Evolutionary conservation across 495 filamentous ascomycete genomes (phyloP), one percentile per base, ranked within the genome.

Genomic region (Penicillium macrosclerotiorum): DNA sequence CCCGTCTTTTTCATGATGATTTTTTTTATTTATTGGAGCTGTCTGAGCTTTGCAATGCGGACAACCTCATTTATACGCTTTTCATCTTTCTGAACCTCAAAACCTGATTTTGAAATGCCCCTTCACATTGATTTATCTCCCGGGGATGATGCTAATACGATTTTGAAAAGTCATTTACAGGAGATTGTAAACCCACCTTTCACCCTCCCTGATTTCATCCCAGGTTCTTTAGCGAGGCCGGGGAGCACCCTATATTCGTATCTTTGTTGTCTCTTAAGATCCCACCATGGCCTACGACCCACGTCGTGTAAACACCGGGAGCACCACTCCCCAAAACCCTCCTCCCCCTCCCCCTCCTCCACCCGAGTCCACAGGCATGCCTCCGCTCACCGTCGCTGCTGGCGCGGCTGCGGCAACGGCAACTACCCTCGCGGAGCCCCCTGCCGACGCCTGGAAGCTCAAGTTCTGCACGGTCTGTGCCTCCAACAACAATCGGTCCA

Each of bases 381-480:
- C 45, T 13, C 35, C 62, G 25, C 62, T 59, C 1, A 32, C 64
- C 22, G 63, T 65, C 33, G 52, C 55, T 13, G 38, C 60, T 32
- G 51, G 64, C 74, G 38, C 46, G 29, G 18, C 32, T 30, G 34
- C 42, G n/a, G n/a, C n/a, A n/a, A n/a, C n/a, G n/a, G n/a, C 37
- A 33, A 13, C 29, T 34, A 38, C 14, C 48, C 57, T 51, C n/a
- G n/a, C n/a, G n/a, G 60, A 51, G 57, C 63, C 69, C 64, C 55
- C 62, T 65, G 74, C 74, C 68, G 77, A 81, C 71, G 77, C 65
- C 18, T 93, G 82, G 76, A 94, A 88, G 62, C 76, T 99, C 31
- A 93, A 86, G 57, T 96, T 97, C 71, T 99, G 94, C 77, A 99
- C 94, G 2, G 93, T 99, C 27, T 99, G 94, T 68, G 93, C 93